Conservation (phyloP, 2,329 filamentous ascomycete species). For the Lasiodiplodia sp. region DNA sequence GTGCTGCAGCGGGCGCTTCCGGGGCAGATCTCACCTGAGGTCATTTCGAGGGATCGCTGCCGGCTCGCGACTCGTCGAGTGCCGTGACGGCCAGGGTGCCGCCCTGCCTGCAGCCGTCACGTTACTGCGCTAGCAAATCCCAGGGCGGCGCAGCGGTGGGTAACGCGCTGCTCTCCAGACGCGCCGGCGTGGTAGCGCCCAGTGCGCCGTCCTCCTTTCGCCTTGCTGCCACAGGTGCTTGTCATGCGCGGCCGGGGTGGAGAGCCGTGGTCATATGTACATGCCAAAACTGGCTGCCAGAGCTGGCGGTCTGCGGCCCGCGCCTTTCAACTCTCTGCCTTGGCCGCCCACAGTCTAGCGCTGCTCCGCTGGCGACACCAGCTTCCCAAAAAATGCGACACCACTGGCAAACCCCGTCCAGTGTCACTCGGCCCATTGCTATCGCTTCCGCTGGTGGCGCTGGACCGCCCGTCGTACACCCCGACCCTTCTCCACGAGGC, state of each 20-base stretch:
- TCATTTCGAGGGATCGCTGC: constrained; percentile 23
- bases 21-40: constrained; percentile 28
- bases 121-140: background rate
- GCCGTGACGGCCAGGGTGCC: constrained; percentile 14
- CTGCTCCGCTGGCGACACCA: background rate
- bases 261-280: constrained; percentile 23
- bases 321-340: constrained; percentile 1
- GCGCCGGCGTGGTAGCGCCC: constrained; percentile 14
- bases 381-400: background rate
- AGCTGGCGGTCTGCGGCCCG: constrained; percentile 17
- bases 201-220: constrained; percentile 2
- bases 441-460: constrained; percentile 3
- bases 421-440: constrained; percentile 1
- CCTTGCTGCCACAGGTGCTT: background rate
- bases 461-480: background rate
- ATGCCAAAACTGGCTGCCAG: constrained; percentile 5
- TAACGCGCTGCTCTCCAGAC: constrained; percentile 9
- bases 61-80: constrained; percentile 6
- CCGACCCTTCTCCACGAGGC: constrained; percentile 11
- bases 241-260: constrained; percentile 24
- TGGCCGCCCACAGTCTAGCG: background rate
- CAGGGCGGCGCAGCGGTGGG: constrained; percentile 10
- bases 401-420: background rate
- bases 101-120: constrained; percentile 17
- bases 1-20: constrained; percentile 22